These are phyloP conservation scores for Suhomyces sp. DNA, from an alignment of 805 yeast genomes.

Conservation along the genomic window DNA sequence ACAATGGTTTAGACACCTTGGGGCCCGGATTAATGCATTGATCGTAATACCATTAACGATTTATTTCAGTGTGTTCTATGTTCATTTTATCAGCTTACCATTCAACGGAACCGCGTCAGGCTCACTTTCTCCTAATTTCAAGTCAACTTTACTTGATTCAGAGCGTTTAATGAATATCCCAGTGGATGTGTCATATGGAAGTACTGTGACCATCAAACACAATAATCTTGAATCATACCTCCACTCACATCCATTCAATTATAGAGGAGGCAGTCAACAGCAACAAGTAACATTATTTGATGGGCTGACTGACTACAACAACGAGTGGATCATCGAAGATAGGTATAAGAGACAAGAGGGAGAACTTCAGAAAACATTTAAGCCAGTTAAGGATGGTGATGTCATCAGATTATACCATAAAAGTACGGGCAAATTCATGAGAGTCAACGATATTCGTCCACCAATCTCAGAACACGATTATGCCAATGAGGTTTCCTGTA, in stretches of 20 bases:
- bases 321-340: constrained; percentile 70
- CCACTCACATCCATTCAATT: constrained; percentile 69
- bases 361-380: constrained; percentile 34
- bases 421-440: constrained; percentile 63
- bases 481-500: constrained; percentile 75
- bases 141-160: constrained; percentile 51
- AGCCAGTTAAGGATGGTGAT: constrained; percentile 52
- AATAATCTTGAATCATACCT: constrained; percentile 68
- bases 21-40: constrained; percentile 41
- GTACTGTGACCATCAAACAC: constrained; percentile 72
- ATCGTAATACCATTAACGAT: constrained; percentile 56
- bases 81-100: constrained; percentile 53
- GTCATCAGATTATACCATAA: constrained; percentile 69
- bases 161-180: constrained; percentile 42
- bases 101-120: constrained; percentile 59
- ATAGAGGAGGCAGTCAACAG: constrained; percentile 64
- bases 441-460: constrained; percentile 73
- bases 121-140: constrained; percentile 66
- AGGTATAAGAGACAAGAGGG: constrained; percentile 36
- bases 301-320: constrained; percentile 56
- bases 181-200: constrained; percentile 71
- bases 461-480: constrained; percentile 91
- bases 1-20: constrained; percentile 40
- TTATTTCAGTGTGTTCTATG: constrained; percentile 55
- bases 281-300: constrained; percentile 80